Evolutionary conservation across 768 basidiomycete genomes (phyloP), one percentile per base, ranked within the genome.

Genomic region (Suillus occidentalis): DNA sequence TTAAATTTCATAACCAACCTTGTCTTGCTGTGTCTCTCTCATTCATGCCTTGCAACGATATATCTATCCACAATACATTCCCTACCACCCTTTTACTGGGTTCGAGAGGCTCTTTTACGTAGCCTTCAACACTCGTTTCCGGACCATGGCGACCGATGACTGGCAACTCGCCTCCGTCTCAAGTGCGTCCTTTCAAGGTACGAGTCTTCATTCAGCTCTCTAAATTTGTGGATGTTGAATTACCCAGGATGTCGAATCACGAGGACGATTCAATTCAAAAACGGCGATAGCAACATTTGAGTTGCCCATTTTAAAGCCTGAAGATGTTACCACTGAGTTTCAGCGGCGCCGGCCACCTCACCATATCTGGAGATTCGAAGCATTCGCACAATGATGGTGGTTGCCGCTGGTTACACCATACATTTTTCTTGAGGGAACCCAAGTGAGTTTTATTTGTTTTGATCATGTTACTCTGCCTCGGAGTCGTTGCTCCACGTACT

Each of bases 231-330:
- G 42, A n/a, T 1, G 62, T 56, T 52, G 36, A 58, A 31, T 37
- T 42, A n/a, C 45, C 1, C 66, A 86, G 85, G 68, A 82, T 87
- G 8, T 36, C 34, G 80, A 84, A 86, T 66, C 83, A 84, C 69
- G 84, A 87, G 69, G 76, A 86, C 65, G 50, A n/a, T 68, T 1
- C 77, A 82, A 28, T 73, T 72, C n/a, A 84, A 84, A 2, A 69
- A 70, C 76, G 34, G 82, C 87, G 45, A 84, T 83, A 1, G 85
- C 85, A 47, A 73, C 78, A 12, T 85, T 87, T 69, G 85, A 88
- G 67, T 75, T 88, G 12, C 86, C 87, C 0, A 85, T 85, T 20
- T 40, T 87, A 43, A 76, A 76, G 63, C 82, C 83, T 37, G 83
- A 88, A 58, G 74, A 86, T 65, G 76, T 87, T 49, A 72, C 75